Conservation (phyloP, 768 basidiomycete species). For the Boletus sensibilis region DNA sequence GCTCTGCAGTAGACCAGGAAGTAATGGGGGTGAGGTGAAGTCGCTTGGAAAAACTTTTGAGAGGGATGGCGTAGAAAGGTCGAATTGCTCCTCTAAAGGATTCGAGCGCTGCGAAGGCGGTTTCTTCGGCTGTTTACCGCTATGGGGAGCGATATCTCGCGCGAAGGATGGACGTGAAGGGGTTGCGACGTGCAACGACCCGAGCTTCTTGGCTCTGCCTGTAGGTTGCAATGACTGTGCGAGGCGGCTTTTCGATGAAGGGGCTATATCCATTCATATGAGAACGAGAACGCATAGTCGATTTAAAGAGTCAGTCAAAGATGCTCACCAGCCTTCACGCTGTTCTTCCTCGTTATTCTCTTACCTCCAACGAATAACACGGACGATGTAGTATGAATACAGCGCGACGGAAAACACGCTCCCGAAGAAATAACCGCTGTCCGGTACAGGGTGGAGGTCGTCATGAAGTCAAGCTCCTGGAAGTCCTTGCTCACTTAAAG, state of each 20-base stretch:
- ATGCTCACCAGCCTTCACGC: slow-evolving; percentile 15
- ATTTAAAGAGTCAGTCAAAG: neutral
- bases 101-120: slow-evolving; percentile 10
- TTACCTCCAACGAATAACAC: slow-evolving; percentile 8
- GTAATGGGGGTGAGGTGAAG: slow-evolving; percentile 70
- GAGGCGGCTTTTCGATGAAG: slow-evolving; percentile 28
- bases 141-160: slow-evolving; percentile 22
- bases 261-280: slow-evolving; percentile 6
- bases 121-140: slow-evolving; percentile 9
- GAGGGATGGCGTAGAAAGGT: slow-evolving; percentile 29
- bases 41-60: slow-evolving; percentile 31
- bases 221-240: slow-evolving; percentile 29
- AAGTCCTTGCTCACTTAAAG: neutral
- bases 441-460: slow-evolving; percentile 3
- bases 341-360: slow-evolving; percentile 14
- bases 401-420: neutral
- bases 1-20: slow-evolving; percentile 60
- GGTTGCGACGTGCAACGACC: slow-evolving; percentile 27
- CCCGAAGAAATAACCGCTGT: neutral
- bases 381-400: slow-evolving; percentile 13
- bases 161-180: slow-evolving; percentile 14
- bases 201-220: slow-evolving; percentile 27
- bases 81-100: slow-evolving; percentile 38
- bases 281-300: neutral
- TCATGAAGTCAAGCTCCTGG: slow-evolving; percentile 4